Conservation (phyloP, 164 flowering plant genomes). For the Kalanchoe fedtschenkoi region DNA sequence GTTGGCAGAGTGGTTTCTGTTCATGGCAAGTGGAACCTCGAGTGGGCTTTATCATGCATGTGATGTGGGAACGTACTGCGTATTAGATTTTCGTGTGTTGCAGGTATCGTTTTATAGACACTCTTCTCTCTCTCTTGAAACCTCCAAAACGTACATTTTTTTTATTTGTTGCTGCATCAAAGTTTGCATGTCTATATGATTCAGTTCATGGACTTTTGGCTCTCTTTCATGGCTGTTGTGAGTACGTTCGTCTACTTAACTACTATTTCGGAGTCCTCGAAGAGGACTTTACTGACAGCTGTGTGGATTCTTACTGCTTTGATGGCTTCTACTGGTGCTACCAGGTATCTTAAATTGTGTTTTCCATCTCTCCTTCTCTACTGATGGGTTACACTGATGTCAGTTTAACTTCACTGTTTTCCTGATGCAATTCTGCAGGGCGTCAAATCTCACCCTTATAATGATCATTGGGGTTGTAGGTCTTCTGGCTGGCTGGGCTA, state of each 20-base stretch:
- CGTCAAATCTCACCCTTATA: constrained; percentile 60
- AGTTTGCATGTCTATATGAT: background rate
- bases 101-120: constrained; percentile 73
- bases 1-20: constrained; percentile 84
- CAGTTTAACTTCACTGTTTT: constrained; percentile 5
- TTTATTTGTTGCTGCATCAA: background rate
- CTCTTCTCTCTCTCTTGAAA: too few relatives aligned
- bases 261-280: constrained; percentile 36
- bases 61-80: constrained; percentile 92
- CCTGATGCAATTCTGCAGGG: constrained; percentile 31
- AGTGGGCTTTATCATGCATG: constrained; percentile 98
- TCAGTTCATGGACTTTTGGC: constrained; percentile 93
- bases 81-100: constrained; percentile 49
- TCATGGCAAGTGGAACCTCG: constrained; percentile 78
- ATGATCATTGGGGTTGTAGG: constrained; percentile 56
- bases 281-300: constrained; percentile 64
- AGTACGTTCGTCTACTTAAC: constrained; percentile 61
- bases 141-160: too few relatives aligned
- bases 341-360: constrained; percentile 38
- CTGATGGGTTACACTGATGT: background rate
- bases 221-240: constrained; percentile 68
- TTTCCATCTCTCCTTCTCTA: background rate
- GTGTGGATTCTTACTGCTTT: constrained; percentile 84
- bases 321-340: constrained; percentile 67
- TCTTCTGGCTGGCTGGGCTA: constrained; percentile 63